Percentiles rank a stretch among this genome's conserved stretches.
Evolutionary conservation across 2,329 filamentous ascomycete species (phyloP).

Genomic region (Cyphellophora attinorum): DNA sequence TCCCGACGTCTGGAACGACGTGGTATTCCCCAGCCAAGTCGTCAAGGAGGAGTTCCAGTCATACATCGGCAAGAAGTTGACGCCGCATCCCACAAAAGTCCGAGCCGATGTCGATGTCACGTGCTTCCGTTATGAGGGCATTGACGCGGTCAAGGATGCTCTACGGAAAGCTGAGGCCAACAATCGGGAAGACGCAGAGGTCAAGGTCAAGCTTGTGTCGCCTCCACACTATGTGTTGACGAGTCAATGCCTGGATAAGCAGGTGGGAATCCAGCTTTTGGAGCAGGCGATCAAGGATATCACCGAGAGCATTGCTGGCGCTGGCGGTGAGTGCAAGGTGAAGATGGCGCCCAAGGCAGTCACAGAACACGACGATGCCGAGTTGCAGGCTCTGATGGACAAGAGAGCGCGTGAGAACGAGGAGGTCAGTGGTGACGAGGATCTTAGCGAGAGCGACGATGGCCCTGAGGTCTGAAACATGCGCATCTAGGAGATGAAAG

Average conservation of each 20-base stretch:
- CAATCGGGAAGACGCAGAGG: conserved; percentile 85
- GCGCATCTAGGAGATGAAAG: too few relatives aligned
- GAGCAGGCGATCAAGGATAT: conserved; percentile 88
- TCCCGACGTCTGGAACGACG: conserved; percentile 90
- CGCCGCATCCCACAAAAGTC: conserved; percentile 97
- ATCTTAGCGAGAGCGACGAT: conserved; percentile 89
- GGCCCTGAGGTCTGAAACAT: conserved; percentile 43
- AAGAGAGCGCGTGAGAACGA: conserved; percentile 97
- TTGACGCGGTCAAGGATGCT: conserved; percentile 93
- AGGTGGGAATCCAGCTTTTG: conserved; percentile 68
- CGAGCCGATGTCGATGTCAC: conserved; percentile 95
- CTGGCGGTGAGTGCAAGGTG: conserved; percentile 72
- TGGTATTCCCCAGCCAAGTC: conserved; percentile 74
- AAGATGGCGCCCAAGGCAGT: conserved; percentile 99
- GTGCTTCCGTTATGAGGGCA: conserved; percentile 92
- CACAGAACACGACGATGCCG: conserved; percentile 95
- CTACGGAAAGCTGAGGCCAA: conserved; percentile 83
- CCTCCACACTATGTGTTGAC: conserved; percentile 95
- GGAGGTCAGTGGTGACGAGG: conserved; percentile 96
- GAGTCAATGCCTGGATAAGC: conserved; percentile 91
- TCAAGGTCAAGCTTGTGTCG: conserved; percentile 98
- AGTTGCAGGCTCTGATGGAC: conserved; percentile 96
- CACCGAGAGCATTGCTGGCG: conserved; percentile 64
- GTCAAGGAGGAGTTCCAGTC: conserved; percentile 83
- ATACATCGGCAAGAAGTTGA: conserved; percentile 95